Base-by-base conservation (phyloP, 1,139 yeast genomes). In the Blastobotrys ciferrii region DNA sequence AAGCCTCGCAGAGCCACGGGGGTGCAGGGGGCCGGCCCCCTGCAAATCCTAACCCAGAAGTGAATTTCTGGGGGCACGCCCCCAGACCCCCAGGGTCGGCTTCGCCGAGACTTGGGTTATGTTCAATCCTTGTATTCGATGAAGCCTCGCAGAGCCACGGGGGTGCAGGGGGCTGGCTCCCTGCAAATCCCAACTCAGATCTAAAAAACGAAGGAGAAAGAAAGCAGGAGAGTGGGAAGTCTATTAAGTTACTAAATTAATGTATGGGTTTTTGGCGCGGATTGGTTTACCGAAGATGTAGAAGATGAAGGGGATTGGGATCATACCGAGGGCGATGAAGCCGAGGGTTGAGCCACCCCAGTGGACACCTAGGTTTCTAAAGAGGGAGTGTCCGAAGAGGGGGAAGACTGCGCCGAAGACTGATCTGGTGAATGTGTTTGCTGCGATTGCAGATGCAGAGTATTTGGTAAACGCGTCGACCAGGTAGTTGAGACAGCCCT, bases 361-460 rank as follows among this genome's bases (percentile, higher is more conserved):
- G 46, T 71, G 71, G 2, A 76, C 73, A 0, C 86, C 89, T 53
- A 81, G 69, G 1, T 65, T 67, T 43, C 66, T 61, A 63, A 76
- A 82, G 72, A 85, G 70, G 50, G 78, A 78, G 19, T 78, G 71
- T 1, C 84, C 80, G 64, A 87, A 87, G 36, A 87, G 68, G 1
- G 95, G 95, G 68, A 88, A 86, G 1, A 84, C 79, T 5, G 87
- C 85, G 3, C 89, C 88, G 70, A 84, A 70, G 2, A 78, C 59
- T 49, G 86, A 82, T 61, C 96, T 75, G 48, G 82, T 69, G 53
- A 87, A 76, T 31, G 87, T 81, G 63, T 83, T 86, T 9, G 91
- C 89, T 4, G 94, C 95, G 65, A 87, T 74, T 0, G 89, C 94
- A 9, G 89, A 81, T 0, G 96, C 95, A 9, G 89, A 81, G 54